Conservation (phyloP, 129 eudicot species). For the Flaveria trinervia region DNA sequence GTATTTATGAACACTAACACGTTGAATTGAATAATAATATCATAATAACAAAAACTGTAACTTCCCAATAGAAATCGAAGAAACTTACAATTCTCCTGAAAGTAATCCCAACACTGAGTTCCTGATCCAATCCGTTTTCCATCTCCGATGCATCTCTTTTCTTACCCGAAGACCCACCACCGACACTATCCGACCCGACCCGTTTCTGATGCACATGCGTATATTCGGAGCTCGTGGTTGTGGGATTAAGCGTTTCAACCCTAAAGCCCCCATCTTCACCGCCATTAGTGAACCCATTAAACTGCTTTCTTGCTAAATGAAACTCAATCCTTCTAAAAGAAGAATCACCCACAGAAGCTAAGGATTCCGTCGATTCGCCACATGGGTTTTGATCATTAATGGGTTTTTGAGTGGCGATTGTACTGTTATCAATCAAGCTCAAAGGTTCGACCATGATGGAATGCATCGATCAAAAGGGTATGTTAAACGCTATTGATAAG, state of each 20-base stretch:
- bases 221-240: slow-evolving; percentile 30
- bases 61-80: not conserved
- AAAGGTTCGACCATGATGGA: slow-evolving; percentile 26
- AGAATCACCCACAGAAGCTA: slow-evolving; percentile 32
- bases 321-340: slow-evolving; percentile 61
- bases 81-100: slow-evolving; percentile 72
- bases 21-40: not conserved
- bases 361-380: slow-evolving; percentile 19
- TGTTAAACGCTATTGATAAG: not conserved
- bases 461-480: slow-evolving; percentile 8
- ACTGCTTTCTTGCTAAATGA: slow-evolving; percentile 57
- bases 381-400: slow-evolving; percentile 12
- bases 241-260: slow-evolving; percentile 62
- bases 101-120: slow-evolving; percentile 57
- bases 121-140: slow-evolving; percentile 69
- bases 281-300: slow-evolving; percentile 37
- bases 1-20: not conserved
- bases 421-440: slow-evolving; percentile 13
- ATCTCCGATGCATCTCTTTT: slow-evolving; percentile 42
- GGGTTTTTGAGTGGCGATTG: slow-evolving; percentile 16
- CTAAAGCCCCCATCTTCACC: slow-evolving; percentile 47
- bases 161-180: slow-evolving; percentile 36
- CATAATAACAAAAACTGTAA: not conserved
- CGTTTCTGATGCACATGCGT: slow-evolving; percentile 5
- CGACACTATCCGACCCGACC: slow-evolving; percentile 14